Evolutionary conservation across 2,329 filamentous ascomycete genomes (phyloP).

Genomic region (Aureobasidium mangrovei): DNA sequence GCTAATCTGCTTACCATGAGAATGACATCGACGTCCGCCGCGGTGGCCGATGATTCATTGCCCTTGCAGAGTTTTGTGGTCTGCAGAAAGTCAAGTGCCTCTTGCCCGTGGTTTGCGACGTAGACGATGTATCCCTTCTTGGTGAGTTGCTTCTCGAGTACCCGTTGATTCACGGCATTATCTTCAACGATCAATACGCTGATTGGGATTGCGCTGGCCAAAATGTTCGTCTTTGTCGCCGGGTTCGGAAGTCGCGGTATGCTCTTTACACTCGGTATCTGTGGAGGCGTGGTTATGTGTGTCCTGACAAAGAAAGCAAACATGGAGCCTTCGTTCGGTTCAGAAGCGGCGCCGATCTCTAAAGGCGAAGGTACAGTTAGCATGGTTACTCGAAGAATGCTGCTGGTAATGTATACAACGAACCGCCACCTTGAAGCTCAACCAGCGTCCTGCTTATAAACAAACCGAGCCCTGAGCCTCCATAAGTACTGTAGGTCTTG

Average conservation of each 20-base stretch:
- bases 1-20: background rate
- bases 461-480: conserved; percentile 57
- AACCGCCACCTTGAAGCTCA: conserved; percentile 53
- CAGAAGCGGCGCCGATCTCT: conserved; percentile 54
- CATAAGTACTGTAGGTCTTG: conserved; percentile 57
- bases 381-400: too few species aligned
- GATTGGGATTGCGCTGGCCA: conserved; percentile 27
- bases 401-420: conserved; percentile 17
- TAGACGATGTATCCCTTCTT: conserved; percentile 22
- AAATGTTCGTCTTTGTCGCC: conserved; percentile 28
- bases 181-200: conserved; percentile 23
- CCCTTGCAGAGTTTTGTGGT: conserved; percentile 12
- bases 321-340: conserved; percentile 50
- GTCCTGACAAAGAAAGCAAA: conserved; percentile 53
- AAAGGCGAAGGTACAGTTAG: too few species aligned
- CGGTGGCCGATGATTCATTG: background rate
- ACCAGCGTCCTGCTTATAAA: conserved; percentile 61
- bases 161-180: conserved; percentile 24
- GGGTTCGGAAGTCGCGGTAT: conserved; percentile 20
- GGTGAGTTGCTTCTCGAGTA: conserved; percentile 22
- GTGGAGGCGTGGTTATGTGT: conserved; percentile 1
- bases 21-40: background rate
- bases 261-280: conserved; percentile 31
- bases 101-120: conserved; percentile 22
- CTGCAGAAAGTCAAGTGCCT: conserved; percentile 23